Base-by-base conservation (phyloP, 2,329 filamentous ascomycete genomes). In the Fusarium irregulare region DNA sequence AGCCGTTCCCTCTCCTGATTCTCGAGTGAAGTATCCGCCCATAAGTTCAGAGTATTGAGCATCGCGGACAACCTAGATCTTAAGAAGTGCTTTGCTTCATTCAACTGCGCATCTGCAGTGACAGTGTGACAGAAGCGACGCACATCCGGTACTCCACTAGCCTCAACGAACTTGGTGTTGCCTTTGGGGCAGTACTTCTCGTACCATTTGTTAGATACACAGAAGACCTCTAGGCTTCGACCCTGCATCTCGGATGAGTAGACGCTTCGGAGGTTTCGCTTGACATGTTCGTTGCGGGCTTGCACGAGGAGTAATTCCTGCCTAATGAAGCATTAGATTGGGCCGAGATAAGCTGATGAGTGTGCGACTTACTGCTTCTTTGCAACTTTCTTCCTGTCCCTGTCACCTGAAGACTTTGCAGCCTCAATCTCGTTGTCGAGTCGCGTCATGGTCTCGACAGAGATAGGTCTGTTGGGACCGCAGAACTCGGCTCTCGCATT, bases 131-230 rank as follows among this genome's bases (percentile, higher is more conserved):
- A 80, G 54, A 78, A 80, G 11, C 59, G 64, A 25, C 79, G 78
- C 21, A 81, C 73, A 7, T 72, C 71, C 2, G 78, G 78, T 25
- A 80, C 73, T 0, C 76, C 77, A 28, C 76, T 79, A 8, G 73
- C 76, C 4, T 63, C 41, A 12, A 79, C 72, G 50, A 75, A 61
- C 4, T 74, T 71, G 4, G 40, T 42, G 47, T 77, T 75, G 14
- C 77, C 78, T 49, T 76, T 76, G 21, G 61, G 70, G 18, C 68
- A 71, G 55, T 77, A 76, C 51, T 79, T 77, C 42, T 79, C 73
- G 60, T 80, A 81, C 46, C 70, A 70, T 14, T 64, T 76, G 60
- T 80, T 80, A 8, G 78, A 80, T 1, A 80, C 75, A 44, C 78
- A 81, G 49, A 81, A 81, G 3, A 80, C 77, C 25, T 80, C 68